Evolutionary conservation across 2,329 filamentous ascomycete species (phyloP).

Genomic region (Ascosphaera apis): DNA sequence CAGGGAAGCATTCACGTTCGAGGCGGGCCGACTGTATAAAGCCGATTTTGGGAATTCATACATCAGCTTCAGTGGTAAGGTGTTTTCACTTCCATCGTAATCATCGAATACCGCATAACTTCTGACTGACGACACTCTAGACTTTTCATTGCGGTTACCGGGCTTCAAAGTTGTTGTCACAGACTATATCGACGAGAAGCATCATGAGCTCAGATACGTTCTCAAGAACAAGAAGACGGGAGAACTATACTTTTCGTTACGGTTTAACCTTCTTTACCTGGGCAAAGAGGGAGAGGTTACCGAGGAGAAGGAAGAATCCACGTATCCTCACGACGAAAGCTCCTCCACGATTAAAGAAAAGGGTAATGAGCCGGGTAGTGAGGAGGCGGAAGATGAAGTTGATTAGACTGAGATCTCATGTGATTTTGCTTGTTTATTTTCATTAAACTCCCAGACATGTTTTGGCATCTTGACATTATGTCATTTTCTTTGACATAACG

Average conservation of each 20-base stretch:
- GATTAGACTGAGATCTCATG: too few species aligned
- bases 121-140: slow-evolving; percentile 5
- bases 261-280: slow-evolving; percentile 47
- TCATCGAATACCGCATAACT: background rate
- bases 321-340: background rate
- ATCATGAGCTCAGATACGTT: slow-evolving; percentile 75
- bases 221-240: slow-evolving; percentile 57
- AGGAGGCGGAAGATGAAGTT: background rate
- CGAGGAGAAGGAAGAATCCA: slow-evolving; percentile 5
- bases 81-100: slow-evolving; percentile 2
- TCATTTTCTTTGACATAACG: too few species aligned
- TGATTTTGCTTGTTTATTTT: too few species aligned
- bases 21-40: slow-evolving; percentile 36
- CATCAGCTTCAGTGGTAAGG: slow-evolving; percentile 55
- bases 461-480: too few species aligned
- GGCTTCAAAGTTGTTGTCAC: slow-evolving; percentile 15
- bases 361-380: background rate
- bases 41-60: slow-evolving; percentile 80
- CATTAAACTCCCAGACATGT: too few species aligned
- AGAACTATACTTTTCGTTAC: slow-evolving; percentile 55
- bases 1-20: slow-evolving; percentile 35
- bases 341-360: background rate
- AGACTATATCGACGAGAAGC: slow-evolving; percentile 34
- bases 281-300: slow-evolving; percentile 8
- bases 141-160: slow-evolving; percentile 18